These are phyloP conservation scores for Zizania latifolia DNA, from an alignment of 176 grass and related monocot species.

Conservation along the genomic window DNA sequence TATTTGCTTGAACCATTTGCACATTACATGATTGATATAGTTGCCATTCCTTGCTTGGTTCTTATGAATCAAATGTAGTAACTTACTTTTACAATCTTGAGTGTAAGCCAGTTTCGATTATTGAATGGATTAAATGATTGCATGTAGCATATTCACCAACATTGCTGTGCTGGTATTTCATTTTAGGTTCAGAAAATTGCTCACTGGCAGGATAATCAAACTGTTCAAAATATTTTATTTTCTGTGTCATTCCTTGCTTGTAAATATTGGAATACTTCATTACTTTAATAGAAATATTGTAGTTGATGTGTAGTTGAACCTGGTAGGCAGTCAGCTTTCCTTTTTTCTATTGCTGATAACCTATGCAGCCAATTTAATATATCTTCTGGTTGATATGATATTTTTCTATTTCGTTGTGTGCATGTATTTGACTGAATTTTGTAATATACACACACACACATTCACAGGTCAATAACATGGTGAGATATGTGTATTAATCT, in stretches of 20 bases:
- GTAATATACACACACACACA: not conserved
- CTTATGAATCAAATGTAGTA: not conserved
- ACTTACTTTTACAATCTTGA: not conserved
- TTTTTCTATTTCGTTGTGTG: not conserved
- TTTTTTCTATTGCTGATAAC: slow-evolving; percentile 6
- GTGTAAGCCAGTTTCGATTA: not conserved
- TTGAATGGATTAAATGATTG: not conserved
- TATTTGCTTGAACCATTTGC: slow-evolving; percentile 3
- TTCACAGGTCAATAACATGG: not conserved
- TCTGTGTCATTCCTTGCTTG: not conserved
- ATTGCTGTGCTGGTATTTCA: not conserved
- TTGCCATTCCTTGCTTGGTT: not conserved
- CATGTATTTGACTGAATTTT: not conserved
- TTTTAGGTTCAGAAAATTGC: not conserved
- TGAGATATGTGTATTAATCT: not conserved
- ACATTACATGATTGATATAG: not conserved
- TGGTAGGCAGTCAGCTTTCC: not conserved
- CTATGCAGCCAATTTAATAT: not conserved
- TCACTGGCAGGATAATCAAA: not conserved
- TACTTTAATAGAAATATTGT: not conserved
- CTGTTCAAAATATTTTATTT: not conserved
- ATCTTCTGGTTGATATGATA: not conserved
- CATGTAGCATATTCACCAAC: not conserved
- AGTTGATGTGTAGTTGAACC: not conserved
- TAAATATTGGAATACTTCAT: not conserved